Evolutionary conservation across 148 eudicot species (phyloP), one percentile per base, ranked within the genome.

Genomic region (Drosera capensis): DNA sequence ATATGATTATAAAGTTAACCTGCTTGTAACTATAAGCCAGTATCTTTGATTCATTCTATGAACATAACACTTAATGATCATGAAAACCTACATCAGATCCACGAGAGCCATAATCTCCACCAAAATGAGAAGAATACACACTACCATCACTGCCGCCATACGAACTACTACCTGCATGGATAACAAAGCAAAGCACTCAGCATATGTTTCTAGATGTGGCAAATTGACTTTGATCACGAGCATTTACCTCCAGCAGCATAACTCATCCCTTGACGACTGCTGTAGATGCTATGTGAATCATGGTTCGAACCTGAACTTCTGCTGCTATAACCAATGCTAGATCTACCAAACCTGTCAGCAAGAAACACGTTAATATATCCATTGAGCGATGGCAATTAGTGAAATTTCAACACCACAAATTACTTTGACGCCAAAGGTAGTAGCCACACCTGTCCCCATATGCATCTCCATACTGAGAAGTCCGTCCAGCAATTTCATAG

Each of bases 211-310:
- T 17, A 15, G 12, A 17, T 15, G 3, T 3, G 45, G 13, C 6
- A n/a, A 41, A 14, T 4, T 20, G 2, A 11, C 13, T 34, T 34
- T 11, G n/a, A 2, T 34, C 9, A 34, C n/a, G 38, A 34, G 6
- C 11, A 34, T 34, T 5, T 34, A 34, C 38, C 38, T 34, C 38
- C 26, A 80, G 92, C 85, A 49, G 70, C 65, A 46, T 84, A 84
- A 43, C 83, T 55, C 74, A 71, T 68, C 34, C 82, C 87, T 49
- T 80, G 95, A 31, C 97, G 95, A 66, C 84, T 56, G 50, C 79
- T 65, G 51, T 90, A 90, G 35, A 69, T 51, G 52, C 79, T 86
- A 71, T 80, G 92, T 2, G 97, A 57, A 56, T 90, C 95, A 46
- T 71, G 87, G 59, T 74, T 60, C 38, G 93, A 57, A 38, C 80